These are phyloP conservation scores for Gossypium davidsonii DNA, from an alignment of 441 rosid species.

Conservation along the genomic window DNA sequence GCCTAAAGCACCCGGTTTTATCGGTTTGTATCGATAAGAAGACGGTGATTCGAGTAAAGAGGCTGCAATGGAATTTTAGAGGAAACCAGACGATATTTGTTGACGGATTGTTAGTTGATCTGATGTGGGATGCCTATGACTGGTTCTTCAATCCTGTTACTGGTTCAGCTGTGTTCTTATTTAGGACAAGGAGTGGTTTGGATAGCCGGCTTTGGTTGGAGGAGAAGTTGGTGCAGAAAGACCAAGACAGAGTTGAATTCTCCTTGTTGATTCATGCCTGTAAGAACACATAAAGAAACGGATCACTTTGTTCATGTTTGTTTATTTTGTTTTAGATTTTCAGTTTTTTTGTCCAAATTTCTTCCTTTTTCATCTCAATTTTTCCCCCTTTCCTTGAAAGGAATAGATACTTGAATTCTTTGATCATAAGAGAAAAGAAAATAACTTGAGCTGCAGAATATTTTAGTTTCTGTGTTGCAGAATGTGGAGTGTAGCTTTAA, in stretches of 20 bases:
- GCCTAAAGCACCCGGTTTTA: slow-evolving; percentile 48
- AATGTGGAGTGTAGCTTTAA: slow-evolving; percentile 17
- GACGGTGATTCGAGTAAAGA: slow-evolving; percentile 64
- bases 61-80: slow-evolving; percentile 81
- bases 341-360: not conserved
- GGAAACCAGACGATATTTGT: slow-evolving; percentile 79
- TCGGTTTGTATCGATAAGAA: slow-evolving; percentile 68
- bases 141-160: slow-evolving; percentile 65
- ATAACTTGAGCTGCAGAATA: slow-evolving; percentile 12
- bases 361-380: not conserved
- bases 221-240: slow-evolving; percentile 58
- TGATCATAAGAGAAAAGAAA: slow-evolving; percentile 15
- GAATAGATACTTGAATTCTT: slow-evolving; percentile 32
- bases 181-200: slow-evolving; percentile 71
- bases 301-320: slow-evolving; percentile 4
- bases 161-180: slow-evolving; percentile 82
- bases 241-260: slow-evolving; percentile 61
- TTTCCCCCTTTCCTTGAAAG: slow-evolving; percentile 25
- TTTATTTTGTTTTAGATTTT: not conserved
- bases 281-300: slow-evolving; percentile 38
- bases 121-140: slow-evolving; percentile 92
- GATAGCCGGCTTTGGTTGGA: slow-evolving; percentile 73
- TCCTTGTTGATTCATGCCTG: slow-evolving; percentile 72
- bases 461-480: slow-evolving; percentile 16
- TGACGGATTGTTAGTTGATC: slow-evolving; percentile 68